Evolutionary conservation across 1,139 yeast species (phyloP).

Genomic region (Spathaspora sp.): DNA sequence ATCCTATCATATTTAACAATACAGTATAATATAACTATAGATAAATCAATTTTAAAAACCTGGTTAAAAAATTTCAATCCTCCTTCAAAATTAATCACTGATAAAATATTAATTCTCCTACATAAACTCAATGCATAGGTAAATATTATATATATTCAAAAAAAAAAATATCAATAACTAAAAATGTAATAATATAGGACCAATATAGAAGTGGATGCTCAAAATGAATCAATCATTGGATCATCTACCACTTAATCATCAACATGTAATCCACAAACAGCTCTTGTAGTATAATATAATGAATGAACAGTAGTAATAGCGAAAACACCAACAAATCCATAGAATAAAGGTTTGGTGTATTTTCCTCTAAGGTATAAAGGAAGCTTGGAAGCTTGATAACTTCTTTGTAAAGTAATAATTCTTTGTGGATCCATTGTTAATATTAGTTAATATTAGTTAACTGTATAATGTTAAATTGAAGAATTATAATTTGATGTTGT

Average conservation of each 20-base stretch:
- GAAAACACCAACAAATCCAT: slow-evolving; percentile 89
- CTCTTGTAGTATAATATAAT: slow-evolving; percentile 77
- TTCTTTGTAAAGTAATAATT: slow-evolving; percentile 73
- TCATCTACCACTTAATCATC: background rate
- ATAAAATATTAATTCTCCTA: background rate
- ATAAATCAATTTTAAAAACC: background rate
- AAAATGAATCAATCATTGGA: background rate
- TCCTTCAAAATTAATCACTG: background rate
- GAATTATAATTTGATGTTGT: background rate
- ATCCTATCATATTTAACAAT: slow-evolving; percentile 13
- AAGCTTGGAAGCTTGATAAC: slow-evolving; percentile 69
- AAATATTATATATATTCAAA: background rate
- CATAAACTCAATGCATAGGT: background rate
- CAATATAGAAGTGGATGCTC: background rate
- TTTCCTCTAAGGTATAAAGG: slow-evolving; percentile 73
- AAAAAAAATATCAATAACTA: background rate
- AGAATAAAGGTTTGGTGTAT: slow-evolving; percentile 76
- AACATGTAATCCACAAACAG: slow-evolving; percentile 32
- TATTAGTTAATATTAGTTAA: too few species aligned
- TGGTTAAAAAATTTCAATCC: background rate
- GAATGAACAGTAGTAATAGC: slow-evolving; percentile 71
- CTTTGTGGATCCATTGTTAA: slow-evolving; percentile 59
- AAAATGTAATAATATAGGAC: background rate
- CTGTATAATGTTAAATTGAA: background rate
- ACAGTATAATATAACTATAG: background rate